phyloP scores from a whole-genome alignment of 1,284 basidiomycete genomes.

The Ustilago lituana region DNA sequence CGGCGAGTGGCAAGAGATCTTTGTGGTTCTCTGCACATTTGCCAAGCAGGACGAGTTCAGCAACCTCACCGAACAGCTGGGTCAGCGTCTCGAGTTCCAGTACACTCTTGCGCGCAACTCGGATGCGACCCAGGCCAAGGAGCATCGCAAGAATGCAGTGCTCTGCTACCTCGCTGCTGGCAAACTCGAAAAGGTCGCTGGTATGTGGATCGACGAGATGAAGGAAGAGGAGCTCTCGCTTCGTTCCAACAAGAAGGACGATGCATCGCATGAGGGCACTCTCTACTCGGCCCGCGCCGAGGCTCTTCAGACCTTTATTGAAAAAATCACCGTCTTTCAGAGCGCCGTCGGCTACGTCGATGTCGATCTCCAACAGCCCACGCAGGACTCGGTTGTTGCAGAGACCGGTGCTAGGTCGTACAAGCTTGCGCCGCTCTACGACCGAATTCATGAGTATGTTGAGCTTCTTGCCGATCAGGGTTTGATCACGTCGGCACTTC shows the following conservation, averaged over 20 bases:
- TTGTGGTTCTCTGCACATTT: constrained; percentile 96
- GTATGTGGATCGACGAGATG: constrained; percentile 93
- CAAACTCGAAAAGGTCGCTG: constrained; percentile 85
- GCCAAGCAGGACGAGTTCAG: constrained; percentile 86
- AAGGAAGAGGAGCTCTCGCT: constrained; percentile 78
- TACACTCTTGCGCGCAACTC: constrained; percentile 70
- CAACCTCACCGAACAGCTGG: constrained; percentile 87
- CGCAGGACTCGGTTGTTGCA: constrained; percentile 68
- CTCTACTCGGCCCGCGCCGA: constrained; percentile 84
- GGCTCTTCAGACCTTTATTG: constrained; percentile 91
- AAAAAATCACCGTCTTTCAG: constrained; percentile 95
- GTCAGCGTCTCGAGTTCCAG: constrained; percentile 86
- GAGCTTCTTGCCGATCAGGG: constrained; percentile 91
- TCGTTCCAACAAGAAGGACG: constrained; percentile 27
- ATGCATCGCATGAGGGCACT: constrained; percentile 36
- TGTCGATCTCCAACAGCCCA: constrained; percentile 74
- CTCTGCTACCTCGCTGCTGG: constrained; percentile 87
- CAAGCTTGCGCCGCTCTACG: constrained; percentile 86
- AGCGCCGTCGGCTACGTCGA: constrained; percentile 88
- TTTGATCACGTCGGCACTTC: constrained; percentile 81
- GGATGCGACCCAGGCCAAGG: constrained; percentile 69
- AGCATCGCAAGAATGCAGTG: constrained; percentile 86
- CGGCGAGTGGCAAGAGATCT: constrained; percentile 94
- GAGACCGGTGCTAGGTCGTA: constrained; percentile 76
- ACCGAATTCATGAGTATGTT: constrained; percentile 94